phyloP scores from a whole-genome alignment of 345 rosid species.

The Eucalyptus polyanthemos region DNA sequence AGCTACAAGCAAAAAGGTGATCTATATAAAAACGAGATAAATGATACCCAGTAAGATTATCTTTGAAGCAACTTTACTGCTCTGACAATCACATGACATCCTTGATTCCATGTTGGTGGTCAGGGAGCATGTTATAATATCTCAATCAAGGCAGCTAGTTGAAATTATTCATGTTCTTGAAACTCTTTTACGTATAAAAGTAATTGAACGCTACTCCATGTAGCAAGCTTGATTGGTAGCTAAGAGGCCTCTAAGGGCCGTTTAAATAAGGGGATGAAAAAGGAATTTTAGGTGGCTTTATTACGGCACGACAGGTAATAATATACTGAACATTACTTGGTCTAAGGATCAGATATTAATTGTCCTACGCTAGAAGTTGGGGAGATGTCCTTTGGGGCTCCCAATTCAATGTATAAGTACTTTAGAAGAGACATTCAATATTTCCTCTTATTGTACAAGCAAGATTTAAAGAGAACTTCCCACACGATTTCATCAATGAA shows the following conservation, averaged over 20 bases:
- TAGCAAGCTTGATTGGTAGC: background rate
- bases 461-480: background rate
- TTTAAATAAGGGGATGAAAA: background rate
- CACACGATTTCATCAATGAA: background rate
- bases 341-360: background rate
- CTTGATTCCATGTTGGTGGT: background rate
- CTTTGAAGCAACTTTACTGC: background rate
- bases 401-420: background rate
- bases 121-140: background rate
- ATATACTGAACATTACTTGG: background rate
- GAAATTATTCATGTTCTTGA: background rate
- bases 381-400: background rate
- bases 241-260: background rate
- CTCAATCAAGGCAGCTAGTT: background rate
- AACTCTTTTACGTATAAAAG: background rate
- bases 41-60: background rate
- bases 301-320: background rate
- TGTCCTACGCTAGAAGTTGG: background rate
- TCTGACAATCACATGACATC: background rate
- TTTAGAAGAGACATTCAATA: background rate
- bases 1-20: background rate
- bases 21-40: background rate
- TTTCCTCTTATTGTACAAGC: background rate
- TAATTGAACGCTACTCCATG: background rate
- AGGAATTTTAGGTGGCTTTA: background rate